Base-by-base conservation (phyloP, 768 basidiomycete species). In the Pleurotus citrinopileatus region DNA sequence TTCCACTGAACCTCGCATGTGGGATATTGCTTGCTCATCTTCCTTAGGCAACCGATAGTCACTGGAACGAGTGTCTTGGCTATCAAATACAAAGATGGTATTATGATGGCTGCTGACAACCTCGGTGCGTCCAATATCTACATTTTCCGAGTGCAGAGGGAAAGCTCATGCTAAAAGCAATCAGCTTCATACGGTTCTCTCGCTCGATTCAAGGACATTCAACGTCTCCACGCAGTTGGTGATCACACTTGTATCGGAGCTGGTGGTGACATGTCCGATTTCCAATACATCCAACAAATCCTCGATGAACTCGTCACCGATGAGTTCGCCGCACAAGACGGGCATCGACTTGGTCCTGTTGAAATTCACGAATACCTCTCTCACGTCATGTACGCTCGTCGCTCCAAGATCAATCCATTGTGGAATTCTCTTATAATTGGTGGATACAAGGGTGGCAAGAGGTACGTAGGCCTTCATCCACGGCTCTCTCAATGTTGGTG, bases 51-150 rank as follows among this genome's bases (percentile, higher is more conserved):
- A 63, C 97, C 97, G 8, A 86, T 98, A 56, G 93, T 98, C 7
- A 98, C 96, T 0, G 97, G 96, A 55, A 95, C 96, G n/a, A 91
- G 89, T 54, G 94, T 99, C 4, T 80, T 99, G 28, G 97, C 89
- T 2, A 77, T 99, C 70, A 91, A 91, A 71, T 98, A 81, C 80
- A 94, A 95, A 70, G 94, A 92, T 63, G 97, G 97, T 7, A 83
- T 99, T 59, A 96, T 99, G 91, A 86, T 99, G 79, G 94, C 97
- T 26, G 94, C 97, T 32, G 97, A 99, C 77, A 98, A 89, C 64
- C 87, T 98, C 47, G 95, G 95, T 95, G 57, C 53, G 81, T 68
- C 36, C 13, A 29, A 15, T 26, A 22, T 32, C 25, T 27, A 45
- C 38, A 38, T 2, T 19, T 42, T 34, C 1, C 9, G 3, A 28